Evolutionary conservation across 257 asterid genomes (phyloP).

Genomic region (Nicotiana benthamiana): DNA sequence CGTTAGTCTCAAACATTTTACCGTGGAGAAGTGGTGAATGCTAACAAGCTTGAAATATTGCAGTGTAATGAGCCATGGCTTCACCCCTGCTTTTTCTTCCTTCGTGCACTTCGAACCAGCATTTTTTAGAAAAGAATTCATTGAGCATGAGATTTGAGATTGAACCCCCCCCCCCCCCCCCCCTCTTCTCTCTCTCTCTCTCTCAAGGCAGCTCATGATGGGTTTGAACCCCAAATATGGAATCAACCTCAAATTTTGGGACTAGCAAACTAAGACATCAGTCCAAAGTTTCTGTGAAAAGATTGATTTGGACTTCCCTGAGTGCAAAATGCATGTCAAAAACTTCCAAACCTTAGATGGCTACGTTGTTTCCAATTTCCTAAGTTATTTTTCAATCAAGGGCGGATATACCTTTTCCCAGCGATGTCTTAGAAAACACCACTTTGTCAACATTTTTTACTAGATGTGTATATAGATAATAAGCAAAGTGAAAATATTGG

Average conservation of each 20-base stretch:
- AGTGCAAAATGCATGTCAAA: neutral
- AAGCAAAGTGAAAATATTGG: too few species aligned
- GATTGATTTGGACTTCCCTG: neutral
- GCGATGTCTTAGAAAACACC: too few species aligned
- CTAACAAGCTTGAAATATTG: neutral
- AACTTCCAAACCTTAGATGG: neutral
- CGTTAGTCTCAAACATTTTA: neutral
- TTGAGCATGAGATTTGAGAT: neutral
- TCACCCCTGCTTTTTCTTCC: neutral
- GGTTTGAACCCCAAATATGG: neutral
- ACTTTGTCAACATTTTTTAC: too few species aligned
- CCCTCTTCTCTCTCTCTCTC: neutral
- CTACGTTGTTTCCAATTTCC: neutral
- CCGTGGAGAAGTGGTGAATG: neutral
- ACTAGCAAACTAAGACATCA: neutral
- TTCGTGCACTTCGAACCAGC: neutral
- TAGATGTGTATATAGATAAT: too few species aligned
- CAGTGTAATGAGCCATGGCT: neutral
- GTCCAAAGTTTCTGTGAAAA: neutral
- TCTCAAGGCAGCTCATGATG: neutral
- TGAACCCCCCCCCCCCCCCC: neutral
- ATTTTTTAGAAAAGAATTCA: neutral
- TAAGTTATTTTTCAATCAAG: neutral
- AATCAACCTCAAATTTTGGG: neutral
- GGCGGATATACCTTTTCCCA: too few species aligned